A percentile compares a stretch with the other conserved stretches of the same genome.
Conservation (phyloP, 768 basidiomycete genomes). For the Scleroderma bovista region DNA sequence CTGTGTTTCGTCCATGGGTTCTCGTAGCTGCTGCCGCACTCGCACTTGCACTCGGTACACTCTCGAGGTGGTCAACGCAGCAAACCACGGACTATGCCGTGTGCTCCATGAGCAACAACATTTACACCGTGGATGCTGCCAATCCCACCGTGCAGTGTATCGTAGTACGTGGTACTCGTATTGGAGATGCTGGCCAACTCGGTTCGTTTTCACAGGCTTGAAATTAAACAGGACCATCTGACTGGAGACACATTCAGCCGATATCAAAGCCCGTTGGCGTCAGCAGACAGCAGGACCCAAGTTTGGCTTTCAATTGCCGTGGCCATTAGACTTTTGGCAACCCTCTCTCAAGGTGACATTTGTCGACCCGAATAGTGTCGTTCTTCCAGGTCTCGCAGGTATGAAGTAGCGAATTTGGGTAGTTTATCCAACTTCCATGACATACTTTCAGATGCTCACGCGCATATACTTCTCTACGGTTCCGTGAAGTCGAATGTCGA, state of each 20-base stretch:
- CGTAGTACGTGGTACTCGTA: conserved; percentile 42
- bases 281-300: conserved; percentile 1
- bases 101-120: conserved; percentile 46
- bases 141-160: conserved; percentile 56
- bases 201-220: conserved; percentile 27
- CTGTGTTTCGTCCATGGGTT: neutral
- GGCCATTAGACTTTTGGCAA: conserved; percentile 18
- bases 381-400: conserved; percentile 77
- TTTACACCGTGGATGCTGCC: conserved; percentile 65
- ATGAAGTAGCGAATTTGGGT: conserved; percentile 1
- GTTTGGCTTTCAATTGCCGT: conserved; percentile 15
- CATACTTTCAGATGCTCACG: conserved; percentile 60
- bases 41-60: conserved; percentile 3
- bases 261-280: conserved; percentile 22
- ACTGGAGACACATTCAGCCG: conserved; percentile 9
- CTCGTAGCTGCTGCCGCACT: conserved; percentile 7
- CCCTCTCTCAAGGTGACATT: conserved; percentile 16
- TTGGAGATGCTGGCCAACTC: conserved; percentile 44
- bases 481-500: conserved; percentile 56
- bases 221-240: neutral
- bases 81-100: conserved; percentile 40
- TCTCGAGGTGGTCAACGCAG: conserved; percentile 1
- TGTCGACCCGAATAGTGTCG: conserved; percentile 35
- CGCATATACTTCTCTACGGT: conserved; percentile 72
- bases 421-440: neutral